Conservation (phyloP, 768 basidiomycete species). For the Dacryopinax spathularia region DNA sequence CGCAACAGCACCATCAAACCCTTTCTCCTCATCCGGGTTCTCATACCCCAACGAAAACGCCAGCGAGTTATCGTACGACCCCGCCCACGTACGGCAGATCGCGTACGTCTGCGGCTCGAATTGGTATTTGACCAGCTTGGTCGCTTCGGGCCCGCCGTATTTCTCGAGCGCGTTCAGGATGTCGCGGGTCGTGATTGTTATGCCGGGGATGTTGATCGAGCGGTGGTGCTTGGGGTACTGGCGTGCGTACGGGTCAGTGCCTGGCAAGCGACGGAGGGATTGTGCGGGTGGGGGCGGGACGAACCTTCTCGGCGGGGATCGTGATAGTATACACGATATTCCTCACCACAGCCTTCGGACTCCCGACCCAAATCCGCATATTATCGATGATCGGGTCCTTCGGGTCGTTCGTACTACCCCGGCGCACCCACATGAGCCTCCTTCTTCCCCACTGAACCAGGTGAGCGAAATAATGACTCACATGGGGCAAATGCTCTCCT, state of each 20-base stretch:
- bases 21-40: conserved; percentile 1
- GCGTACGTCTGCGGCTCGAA: conserved; percentile 31
- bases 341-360: conserved; percentile 36
- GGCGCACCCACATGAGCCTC: neutral
- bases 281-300: too few species aligned
- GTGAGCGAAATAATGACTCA: neutral
- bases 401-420: conserved; percentile 3
- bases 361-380: conserved; percentile 38
- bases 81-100: conserved; percentile 38
- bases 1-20: neutral
- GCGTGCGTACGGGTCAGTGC: neutral
- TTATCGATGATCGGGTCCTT: conserved; percentile 25
- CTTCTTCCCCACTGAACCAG: neutral
- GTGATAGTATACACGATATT: conserved; percentile 40
- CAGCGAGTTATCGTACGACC: conserved; percentile 33
- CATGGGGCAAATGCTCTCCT: conserved; percentile 38
- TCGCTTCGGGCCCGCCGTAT: conserved; percentile 36
- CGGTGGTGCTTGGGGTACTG: conserved; percentile 29
- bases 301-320: conserved; percentile 31
- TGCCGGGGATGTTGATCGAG: conserved; percentile 45
- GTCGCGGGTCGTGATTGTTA: conserved; percentile 41
- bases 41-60: conserved; percentile 31
- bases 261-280: neutral
- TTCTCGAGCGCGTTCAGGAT: conserved; percentile 39
- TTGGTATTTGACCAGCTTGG: conserved; percentile 35